phyloP scores from a whole-genome alignment of 345 rosid genomes.

The Carallia brachiata region DNA sequence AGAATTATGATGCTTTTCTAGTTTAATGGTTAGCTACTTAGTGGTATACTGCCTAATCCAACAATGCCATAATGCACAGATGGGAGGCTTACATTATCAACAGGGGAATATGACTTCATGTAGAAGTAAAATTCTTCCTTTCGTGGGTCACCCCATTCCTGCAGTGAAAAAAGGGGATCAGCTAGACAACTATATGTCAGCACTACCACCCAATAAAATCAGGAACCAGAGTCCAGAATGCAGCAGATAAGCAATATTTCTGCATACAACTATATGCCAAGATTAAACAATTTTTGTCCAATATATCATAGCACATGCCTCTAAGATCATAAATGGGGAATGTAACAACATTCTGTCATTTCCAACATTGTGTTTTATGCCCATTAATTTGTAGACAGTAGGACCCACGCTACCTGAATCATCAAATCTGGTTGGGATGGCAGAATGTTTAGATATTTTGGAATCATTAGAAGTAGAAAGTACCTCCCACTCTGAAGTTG shows the following conservation, averaged over 20 bases:
- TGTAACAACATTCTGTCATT: not conserved
- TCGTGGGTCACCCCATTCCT: conserved; percentile 99
- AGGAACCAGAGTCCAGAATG: not conserved
- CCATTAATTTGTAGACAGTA: no score
- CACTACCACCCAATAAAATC: not conserved
- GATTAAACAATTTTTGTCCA: not conserved
- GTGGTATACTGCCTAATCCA: not conserved
- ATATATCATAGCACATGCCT: not conserved
- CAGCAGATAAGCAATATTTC: not conserved
- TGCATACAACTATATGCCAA: not conserved
- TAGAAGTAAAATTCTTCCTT: conserved; percentile 78
- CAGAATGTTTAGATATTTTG: not conserved
- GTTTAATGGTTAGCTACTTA: not conserved
- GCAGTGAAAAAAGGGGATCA: conserved; percentile 26
- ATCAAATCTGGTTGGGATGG: no score
- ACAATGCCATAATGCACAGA: not conserved
- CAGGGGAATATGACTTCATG: conserved; percentile 96
- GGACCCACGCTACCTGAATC: no score
- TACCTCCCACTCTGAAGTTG: conserved; percentile 99
- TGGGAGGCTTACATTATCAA: conserved; percentile 61
- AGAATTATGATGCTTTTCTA: not conserved
- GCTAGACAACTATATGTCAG: not conserved
- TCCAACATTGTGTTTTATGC: no score
- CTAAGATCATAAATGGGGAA: not conserved
- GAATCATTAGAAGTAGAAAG: not conserved